These are phyloP conservation scores for Gloeostereum incarnatum DNA, from an alignment of 768 basidiomycete genomes.

Conservation along the genomic window DNA sequence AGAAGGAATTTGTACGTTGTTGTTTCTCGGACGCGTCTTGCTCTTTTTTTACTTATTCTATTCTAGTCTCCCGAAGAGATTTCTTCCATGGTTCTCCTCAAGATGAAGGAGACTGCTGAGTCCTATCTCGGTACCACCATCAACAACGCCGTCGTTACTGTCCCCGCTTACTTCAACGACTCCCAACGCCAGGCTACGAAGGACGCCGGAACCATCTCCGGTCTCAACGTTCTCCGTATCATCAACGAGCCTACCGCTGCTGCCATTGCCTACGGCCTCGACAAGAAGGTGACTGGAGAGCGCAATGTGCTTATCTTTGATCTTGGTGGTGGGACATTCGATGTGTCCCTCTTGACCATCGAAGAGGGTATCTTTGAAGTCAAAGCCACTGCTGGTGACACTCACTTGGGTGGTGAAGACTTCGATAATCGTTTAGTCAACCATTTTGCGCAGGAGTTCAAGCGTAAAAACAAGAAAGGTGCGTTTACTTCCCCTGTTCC, in stretches of 20 bases:
- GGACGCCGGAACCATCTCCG: slow-evolving; percentile 92
- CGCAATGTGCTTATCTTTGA: slow-evolving; percentile 97
- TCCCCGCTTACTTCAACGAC: slow-evolving; percentile 99
- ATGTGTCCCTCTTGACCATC: slow-evolving; percentile 93
- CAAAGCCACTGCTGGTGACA: slow-evolving; percentile 97
- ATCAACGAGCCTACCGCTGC: slow-evolving; percentile 99
- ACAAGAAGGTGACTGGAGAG: slow-evolving; percentile 86
- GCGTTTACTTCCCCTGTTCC: slow-evolving; percentile 11
- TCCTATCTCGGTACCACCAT: slow-evolving; percentile 83
- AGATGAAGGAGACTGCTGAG: slow-evolving; percentile 99
- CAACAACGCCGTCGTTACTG: slow-evolving; percentile 90
- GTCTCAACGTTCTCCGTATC: slow-evolving; percentile 93
- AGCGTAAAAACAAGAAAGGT: slow-evolving; percentile 96
- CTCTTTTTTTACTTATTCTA: slow-evolving; percentile 18
- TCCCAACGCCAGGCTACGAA: slow-evolving; percentile 98
- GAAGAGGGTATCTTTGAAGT: slow-evolving; percentile 98
- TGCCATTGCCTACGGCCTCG: slow-evolving; percentile 97
- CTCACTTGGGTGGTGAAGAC: slow-evolving; percentile 96
- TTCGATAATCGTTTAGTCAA: slow-evolving; percentile 97
- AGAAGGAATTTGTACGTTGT: slow-evolving; percentile 79
- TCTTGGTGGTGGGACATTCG: slow-evolving; percentile 97
- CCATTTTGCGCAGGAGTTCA: slow-evolving; percentile 95
- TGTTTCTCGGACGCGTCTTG: slow-evolving; percentile 7
- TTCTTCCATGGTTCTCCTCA: slow-evolving; percentile 93
- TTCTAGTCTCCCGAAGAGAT: slow-evolving; percentile 88